Conservation (phyloP, 345 rosid species). For the Litchi chinensis region DNA sequence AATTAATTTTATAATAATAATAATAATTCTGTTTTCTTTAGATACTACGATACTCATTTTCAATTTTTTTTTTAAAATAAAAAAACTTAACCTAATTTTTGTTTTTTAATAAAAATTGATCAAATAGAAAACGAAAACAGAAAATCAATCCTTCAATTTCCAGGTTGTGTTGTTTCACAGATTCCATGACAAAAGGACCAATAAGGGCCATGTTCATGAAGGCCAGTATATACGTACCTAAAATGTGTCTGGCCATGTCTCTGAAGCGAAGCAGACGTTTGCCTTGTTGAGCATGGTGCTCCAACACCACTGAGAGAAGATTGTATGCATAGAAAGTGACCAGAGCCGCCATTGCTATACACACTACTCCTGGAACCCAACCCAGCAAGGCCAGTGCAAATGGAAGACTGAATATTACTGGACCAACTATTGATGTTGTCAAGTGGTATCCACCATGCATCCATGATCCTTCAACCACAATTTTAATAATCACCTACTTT, state of each 20-base stretch:
- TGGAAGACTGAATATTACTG: constrained; percentile 40
- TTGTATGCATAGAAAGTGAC: constrained; percentile 46
- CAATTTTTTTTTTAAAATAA: no score
- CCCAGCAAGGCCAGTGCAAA: constrained; percentile 35
- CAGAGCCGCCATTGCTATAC: constrained; percentile 27
- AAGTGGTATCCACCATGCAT: constrained; percentile 43
- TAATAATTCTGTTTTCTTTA: no score
- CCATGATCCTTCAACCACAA: constrained; percentile 38
- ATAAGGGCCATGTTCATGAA: neutral
- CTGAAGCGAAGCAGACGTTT: constrained; percentile 42
- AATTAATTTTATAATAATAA: no score
- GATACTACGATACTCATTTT: no score
- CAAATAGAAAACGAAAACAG: no score
- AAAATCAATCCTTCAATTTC: no score
- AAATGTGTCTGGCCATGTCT: constrained; percentile 46
- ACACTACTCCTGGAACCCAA: constrained; percentile 32
- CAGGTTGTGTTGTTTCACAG: no score
- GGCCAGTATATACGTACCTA: constrained; percentile 24
- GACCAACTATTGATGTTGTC: constrained; percentile 47
- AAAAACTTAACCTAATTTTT: no score
- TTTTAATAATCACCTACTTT: neutral
- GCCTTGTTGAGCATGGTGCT: constrained; percentile 40
- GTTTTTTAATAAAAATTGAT: no score
- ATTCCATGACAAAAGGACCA: no score
- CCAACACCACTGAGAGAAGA: constrained; percentile 40